Percentiles rank a stretch among this genome's conserved stretches.
Conservation (phyloP, 2,329 filamentous ascomycete species). For the Ceratocystis lukuohia region DNA sequence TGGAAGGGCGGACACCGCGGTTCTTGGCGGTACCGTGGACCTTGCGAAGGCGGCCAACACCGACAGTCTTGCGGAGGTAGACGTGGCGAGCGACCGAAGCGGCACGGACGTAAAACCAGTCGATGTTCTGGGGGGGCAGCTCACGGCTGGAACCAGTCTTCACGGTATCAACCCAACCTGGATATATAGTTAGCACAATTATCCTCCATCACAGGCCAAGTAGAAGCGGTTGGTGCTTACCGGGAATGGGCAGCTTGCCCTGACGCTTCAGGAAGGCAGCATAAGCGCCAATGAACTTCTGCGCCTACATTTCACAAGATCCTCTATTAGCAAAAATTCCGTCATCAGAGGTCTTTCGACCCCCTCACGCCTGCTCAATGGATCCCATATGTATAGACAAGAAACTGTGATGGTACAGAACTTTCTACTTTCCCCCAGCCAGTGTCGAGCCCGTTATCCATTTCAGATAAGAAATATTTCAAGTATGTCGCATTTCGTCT, state of each 20-base stretch:
- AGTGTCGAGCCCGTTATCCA: conserved; percentile 23
- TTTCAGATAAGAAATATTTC: conserved; percentile 21
- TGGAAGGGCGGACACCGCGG: conserved; percentile 77
- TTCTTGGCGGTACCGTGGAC: conserved; percentile 95
- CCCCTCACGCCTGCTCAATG: conserved; percentile 56
- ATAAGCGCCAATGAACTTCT: conserved; percentile 81
- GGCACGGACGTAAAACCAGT: conserved; percentile 90
- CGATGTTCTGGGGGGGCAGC: conserved; percentile 92
- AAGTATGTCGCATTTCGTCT: neutral
- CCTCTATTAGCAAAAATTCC: conserved; percentile 57
- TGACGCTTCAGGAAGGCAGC: conserved; percentile 85
- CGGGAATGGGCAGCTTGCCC: conserved; percentile 82
- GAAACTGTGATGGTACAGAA: neutral
- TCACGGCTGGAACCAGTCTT: conserved; percentile 96
- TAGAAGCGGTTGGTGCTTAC: conserved; percentile 37
- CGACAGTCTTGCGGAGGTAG: conserved; percentile 98
- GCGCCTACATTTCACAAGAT: conserved; percentile 45
- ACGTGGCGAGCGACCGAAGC: conserved; percentile 94
- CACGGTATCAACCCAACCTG: conserved; percentile 98
- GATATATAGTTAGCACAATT: conserved; percentile 6
- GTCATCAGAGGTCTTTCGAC: conserved; percentile 61
- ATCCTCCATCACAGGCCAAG: neutral
- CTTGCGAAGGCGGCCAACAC: conserved; percentile 94
- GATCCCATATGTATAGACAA: conserved; percentile 22
- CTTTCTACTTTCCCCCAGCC: neutral